These are phyloP conservation scores for Acidomyces sp. DNA, from an alignment of 495 filamentous ascomycete genomes.

Conservation along the genomic window DNA sequence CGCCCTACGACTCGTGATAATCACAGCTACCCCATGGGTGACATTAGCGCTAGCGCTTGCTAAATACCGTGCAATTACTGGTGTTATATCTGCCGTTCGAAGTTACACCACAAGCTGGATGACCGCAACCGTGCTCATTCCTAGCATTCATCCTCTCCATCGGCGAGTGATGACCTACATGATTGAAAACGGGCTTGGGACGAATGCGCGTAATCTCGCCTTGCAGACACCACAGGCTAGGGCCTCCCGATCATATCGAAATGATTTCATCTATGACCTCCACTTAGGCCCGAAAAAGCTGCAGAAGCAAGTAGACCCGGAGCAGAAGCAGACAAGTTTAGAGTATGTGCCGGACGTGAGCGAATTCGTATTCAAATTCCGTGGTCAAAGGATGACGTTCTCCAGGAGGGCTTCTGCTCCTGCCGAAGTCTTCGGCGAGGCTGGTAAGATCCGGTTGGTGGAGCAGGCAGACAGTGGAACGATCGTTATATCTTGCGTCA, in stretches of 20 bases:
- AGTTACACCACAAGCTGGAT: neutral
- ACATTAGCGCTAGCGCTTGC: neutral
- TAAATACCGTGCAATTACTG: neutral
- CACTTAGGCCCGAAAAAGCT: too few species aligned
- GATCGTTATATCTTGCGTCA: neutral
- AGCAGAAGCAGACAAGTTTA: neutral
- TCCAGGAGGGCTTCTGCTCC: neutral
- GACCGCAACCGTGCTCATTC: neutral
- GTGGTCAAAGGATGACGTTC: neutral
- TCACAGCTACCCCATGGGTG: conserved; percentile 1
- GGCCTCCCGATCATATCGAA: too few species aligned
- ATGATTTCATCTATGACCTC: too few species aligned
- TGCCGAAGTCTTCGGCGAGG: neutral
- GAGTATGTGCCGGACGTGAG: neutral
- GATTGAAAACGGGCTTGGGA: neutral
- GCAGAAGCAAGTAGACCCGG: too few species aligned
- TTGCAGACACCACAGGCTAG: neutral
- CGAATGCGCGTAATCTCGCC: neutral
- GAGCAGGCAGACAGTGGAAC: neutral
- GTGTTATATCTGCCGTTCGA: neutral
- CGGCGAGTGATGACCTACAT: neutral
- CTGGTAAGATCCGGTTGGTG: neutral
- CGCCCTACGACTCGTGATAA: neutral
- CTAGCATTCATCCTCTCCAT: neutral
- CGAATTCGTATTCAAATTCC: neutral